phyloP scores from a whole-genome alignment of 2,329 filamentous ascomycete species.

The Colletotrichum sp. region DNA sequence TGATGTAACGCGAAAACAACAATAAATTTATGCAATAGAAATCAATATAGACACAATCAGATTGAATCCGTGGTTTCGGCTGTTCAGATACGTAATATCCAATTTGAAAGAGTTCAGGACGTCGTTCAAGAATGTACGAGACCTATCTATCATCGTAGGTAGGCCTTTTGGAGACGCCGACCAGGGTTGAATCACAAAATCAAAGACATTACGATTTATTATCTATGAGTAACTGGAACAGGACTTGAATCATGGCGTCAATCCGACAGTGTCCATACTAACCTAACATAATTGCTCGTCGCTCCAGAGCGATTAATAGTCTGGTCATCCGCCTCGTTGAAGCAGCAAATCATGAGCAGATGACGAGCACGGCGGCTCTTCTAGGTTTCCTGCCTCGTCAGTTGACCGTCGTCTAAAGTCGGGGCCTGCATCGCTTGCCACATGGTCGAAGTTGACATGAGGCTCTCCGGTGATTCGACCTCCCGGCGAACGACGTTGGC shows the following conservation, averaged over 20 bases:
- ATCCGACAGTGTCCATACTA: not conserved
- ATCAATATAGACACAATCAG: not conserved
- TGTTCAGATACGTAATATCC: not conserved
- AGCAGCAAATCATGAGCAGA: not conserved
- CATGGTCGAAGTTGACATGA: not conserved
- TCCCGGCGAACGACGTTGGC: not conserved
- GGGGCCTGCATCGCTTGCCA: not conserved
- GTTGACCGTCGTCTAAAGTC: not conserved
- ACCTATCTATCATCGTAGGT: too few relatives aligned
- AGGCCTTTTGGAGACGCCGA: not conserved
- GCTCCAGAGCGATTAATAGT: not conserved
- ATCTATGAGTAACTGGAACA: not conserved
- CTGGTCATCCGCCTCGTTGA: not conserved
- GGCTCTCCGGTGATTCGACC: not conserved
- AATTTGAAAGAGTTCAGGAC: too few relatives aligned
- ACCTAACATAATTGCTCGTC: not conserved
- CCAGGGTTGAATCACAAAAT: not conserved
- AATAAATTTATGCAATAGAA: not conserved
- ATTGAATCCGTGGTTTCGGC: not conserved
- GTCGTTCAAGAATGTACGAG: accelerated
- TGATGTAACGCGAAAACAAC: too few relatives aligned
- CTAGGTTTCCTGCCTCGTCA: not conserved
- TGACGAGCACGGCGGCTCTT: not conserved
- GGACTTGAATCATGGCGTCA: accelerated
- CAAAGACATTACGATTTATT: accelerated